A percentile compares a stretch with the other conserved stretches of the same genome.
Conservation (phyloP, 2,329 filamentous ascomycete species). For the Claviceps quebecensis region DNA sequence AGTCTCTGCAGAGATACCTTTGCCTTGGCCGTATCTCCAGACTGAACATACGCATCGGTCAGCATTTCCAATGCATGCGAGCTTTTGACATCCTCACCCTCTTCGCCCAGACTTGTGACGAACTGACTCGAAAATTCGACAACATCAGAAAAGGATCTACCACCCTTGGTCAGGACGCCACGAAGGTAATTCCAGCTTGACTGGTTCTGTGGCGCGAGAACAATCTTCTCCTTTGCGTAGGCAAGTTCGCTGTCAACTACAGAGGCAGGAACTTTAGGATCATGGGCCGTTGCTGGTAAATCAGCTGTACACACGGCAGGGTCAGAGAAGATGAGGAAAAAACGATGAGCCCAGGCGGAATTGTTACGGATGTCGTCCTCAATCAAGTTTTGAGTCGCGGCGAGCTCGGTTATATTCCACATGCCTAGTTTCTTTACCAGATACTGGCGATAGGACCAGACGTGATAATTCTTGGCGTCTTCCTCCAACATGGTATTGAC, state of each 20-base stretch:
- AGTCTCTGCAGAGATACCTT: constrained; percentile 57
- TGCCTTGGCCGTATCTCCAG: constrained; percentile 46
- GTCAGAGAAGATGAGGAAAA: constrained; percentile 73
- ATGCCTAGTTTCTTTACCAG: constrained; percentile 50
- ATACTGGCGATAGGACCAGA: constrained; percentile 87
- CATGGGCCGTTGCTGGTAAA: constrained; percentile 35
- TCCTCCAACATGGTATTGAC: constrained; percentile 65
- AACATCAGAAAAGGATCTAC: constrained; percentile 30
- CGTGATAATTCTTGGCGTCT: constrained; percentile 96
- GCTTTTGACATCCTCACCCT: constrained; percentile 39
- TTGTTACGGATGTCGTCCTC: constrained; percentile 82
- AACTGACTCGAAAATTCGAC: constrained; percentile 38
- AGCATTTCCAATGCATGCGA: constrained; percentile 58
- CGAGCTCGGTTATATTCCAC: constrained; percentile 58
- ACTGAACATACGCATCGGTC: constrained; percentile 50
- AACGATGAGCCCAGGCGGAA: constrained; percentile 93
- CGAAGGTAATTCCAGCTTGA: constrained; percentile 87
- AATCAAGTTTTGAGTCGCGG: constrained; percentile 58
- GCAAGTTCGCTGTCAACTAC: constrained; percentile 61
- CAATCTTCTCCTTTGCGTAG: constrained; percentile 60
- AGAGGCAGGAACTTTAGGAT: constrained; percentile 43
- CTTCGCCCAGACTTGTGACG: constrained; percentile 31
- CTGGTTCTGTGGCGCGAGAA: constrained; percentile 79
- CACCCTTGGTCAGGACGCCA: constrained; percentile 58
- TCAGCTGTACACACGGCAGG: constrained; percentile 33